These are phyloP conservation scores for Pestalotiopsis sp. DNA, from an alignment of 2,329 filamentous ascomycete species.

Conservation along the genomic window DNA sequence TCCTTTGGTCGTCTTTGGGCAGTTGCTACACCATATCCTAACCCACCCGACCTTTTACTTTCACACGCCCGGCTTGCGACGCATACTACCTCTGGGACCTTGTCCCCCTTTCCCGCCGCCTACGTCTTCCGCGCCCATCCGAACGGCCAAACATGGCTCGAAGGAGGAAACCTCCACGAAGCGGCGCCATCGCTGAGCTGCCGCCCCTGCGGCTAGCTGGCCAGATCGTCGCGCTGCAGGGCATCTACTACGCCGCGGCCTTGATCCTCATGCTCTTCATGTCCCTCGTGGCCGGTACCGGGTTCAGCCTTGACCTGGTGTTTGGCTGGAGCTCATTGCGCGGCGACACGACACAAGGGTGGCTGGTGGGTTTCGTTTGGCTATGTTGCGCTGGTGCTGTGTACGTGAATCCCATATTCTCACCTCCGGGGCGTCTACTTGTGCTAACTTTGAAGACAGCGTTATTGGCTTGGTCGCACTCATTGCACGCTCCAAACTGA, in stretches of 20 bases:
- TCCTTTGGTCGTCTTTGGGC: conserved; percentile 3
- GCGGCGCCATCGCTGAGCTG: conserved; percentile 62
- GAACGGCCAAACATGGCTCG: conserved; percentile 41
- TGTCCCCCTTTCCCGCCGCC: background rate
- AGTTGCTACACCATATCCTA: background rate
- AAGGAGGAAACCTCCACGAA: conserved; percentile 56
- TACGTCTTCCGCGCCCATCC: background rate
- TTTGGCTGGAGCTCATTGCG: conserved; percentile 60
- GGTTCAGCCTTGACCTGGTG: conserved; percentile 54
- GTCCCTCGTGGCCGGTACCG: conserved; percentile 55
- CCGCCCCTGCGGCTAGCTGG: conserved; percentile 59
- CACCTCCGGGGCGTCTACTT: background rate
- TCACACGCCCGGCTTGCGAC: background rate
- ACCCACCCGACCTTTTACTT: background rate
- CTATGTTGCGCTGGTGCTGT: conserved; percentile 52
- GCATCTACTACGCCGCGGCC: conserved; percentile 53
- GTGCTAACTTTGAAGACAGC: conserved; percentile 44
- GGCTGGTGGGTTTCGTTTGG: conserved; percentile 60
- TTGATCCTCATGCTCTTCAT: conserved; percentile 58
- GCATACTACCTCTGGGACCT: background rate
- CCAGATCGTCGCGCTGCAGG: conserved; percentile 59
- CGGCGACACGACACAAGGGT: conserved; percentile 63
- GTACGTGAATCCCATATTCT: conserved; percentile 42
- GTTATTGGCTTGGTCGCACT: conserved; percentile 80
- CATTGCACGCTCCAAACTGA: conserved; percentile 86